Conservation (phyloP, 495 filamentous ascomycete genomes). For the Penicillium lividum region DNA sequence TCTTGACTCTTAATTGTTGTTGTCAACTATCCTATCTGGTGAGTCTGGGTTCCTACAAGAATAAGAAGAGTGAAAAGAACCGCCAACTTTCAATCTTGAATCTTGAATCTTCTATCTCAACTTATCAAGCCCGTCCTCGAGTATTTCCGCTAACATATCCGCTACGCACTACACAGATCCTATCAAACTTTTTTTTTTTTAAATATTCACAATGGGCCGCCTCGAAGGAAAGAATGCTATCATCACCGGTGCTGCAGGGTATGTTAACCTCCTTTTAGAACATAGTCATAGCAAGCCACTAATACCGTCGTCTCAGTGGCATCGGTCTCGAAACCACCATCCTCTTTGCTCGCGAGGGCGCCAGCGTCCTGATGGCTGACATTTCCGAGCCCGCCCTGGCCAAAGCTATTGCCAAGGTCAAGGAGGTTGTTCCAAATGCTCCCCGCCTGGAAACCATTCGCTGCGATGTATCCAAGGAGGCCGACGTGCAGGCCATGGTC, state of each 20-base stretch:
- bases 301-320: conserved; percentile 55
- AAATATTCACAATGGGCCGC: conserved; percentile 48
- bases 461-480: conserved; percentile 70
- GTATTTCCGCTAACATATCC: background rate
- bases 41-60: conserved; percentile 4
- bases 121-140: background rate
- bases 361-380: conserved; percentile 82
- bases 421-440: conserved; percentile 65
- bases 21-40: conserved; percentile 10
- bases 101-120: background rate
- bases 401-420: conserved; percentile 67
- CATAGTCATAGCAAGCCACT: background rate
- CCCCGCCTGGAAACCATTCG: conserved; percentile 56
- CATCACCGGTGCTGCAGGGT: conserved; percentile 91
- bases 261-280: conserved; percentile 39
- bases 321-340: conserved; percentile 95
- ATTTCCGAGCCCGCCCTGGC: conserved; percentile 73
- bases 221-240: conserved; percentile 89
- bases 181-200: background rate
- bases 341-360: conserved; percentile 89
- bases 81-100: too few relatives aligned
- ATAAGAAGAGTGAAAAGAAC: background rate
- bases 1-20: too few relatives aligned
- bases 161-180: background rate
- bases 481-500: conserved; percentile 67